Base-by-base conservation (phyloP, 2,329 filamentous ascomycete genomes). In the Nigrograna mackinnonii region DNA sequence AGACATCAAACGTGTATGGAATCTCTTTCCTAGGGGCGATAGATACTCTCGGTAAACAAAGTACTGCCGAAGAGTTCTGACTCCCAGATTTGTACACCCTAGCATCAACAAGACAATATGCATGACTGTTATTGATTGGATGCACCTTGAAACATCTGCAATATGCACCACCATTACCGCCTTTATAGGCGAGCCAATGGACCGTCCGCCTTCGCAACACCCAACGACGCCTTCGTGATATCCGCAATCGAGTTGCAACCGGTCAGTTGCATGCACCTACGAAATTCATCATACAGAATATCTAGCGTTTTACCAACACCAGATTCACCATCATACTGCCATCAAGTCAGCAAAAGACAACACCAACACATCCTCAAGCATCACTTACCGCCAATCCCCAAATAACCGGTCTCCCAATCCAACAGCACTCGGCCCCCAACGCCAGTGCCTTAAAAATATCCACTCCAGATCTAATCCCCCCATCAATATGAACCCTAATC, bases 211-310 rank as follows among this genome's bases (percentile, higher is more conserved):
- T 54, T 51, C 2, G 62, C 50, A 12, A 66, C 41, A 0, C 63
- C 62, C 19, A 69, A 36, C 32, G 53, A 61, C 6, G 60, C 58
- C 51, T 64, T 63, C 4, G 44, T 56, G 19, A 71, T 72, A 17
- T 70, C 67, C 24, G 57, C 43, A 19, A 71, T 57, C 22, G 55
- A 64, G n/a, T 49, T 58, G 13, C 63, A 63, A 1, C 69, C 69
- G 9, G 68, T 67, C 31, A 72, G 49, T 14, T 60, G 66, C 69
- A 72, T 72, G 46, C 65, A 68, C 1, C 58, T 48, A 37, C 60
- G 61, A 41, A 72, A 64, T 46, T 72, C 68, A 34, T 68, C 66
- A 41, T 47, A 47, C 9, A 54, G 19, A 4, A 54, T 39, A 21
- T 56, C 30, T 14, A 55, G 26, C 37, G 37, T 41, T 19, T 43